phyloP scores from a whole-genome alignment of 768 basidiomycete species.

The Leccinum subgranulosum region DNA sequence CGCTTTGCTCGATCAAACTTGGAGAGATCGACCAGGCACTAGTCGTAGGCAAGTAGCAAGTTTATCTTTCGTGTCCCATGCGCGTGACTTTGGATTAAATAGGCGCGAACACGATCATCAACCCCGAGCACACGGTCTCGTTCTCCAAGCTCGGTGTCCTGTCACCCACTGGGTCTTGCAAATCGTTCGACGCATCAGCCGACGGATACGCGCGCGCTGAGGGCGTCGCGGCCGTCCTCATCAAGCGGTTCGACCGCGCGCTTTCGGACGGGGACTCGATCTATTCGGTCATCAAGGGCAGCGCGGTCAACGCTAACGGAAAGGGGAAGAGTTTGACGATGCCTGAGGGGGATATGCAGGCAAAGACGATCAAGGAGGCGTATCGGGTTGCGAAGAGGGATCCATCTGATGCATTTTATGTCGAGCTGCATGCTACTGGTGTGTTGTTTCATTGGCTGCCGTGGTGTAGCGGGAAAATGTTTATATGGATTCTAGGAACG shows the following conservation, averaged over 20 bases:
- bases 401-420: slow-evolving; percentile 43
- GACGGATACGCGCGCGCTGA: slow-evolving; percentile 33
- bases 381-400: slow-evolving; percentile 27
- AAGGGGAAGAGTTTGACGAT: slow-evolving; percentile 34
- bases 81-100: background rate
- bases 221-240: slow-evolving; percentile 30
- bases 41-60: slow-evolving; percentile 27
- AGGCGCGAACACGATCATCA: slow-evolving; percentile 30
- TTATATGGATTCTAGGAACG: slow-evolving; percentile 25
- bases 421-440: slow-evolving; percentile 52
- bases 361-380: slow-evolving; percentile 32
- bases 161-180: slow-evolving; percentile 32
- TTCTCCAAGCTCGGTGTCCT: slow-evolving; percentile 34
- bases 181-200: slow-evolving; percentile 31
- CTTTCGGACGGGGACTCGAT: slow-evolving; percentile 30
- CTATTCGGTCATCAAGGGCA: slow-evolving; percentile 30
- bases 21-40: slow-evolving; percentile 50
- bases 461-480: background rate
- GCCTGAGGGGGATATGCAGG: slow-evolving; percentile 34
- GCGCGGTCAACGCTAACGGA: slow-evolving; percentile 34
- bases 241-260: slow-evolving; percentile 34
- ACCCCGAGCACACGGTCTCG: slow-evolving; percentile 25
- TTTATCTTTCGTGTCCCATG: background rate
- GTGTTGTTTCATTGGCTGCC: background rate
- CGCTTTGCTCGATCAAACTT: slow-evolving; percentile 39